Evolutionary conservation across 2,329 filamentous ascomycete genomes (phyloP), one percentile per base, ranked within the genome.

Genomic region (Neopestalotiopsis sp.): DNA sequence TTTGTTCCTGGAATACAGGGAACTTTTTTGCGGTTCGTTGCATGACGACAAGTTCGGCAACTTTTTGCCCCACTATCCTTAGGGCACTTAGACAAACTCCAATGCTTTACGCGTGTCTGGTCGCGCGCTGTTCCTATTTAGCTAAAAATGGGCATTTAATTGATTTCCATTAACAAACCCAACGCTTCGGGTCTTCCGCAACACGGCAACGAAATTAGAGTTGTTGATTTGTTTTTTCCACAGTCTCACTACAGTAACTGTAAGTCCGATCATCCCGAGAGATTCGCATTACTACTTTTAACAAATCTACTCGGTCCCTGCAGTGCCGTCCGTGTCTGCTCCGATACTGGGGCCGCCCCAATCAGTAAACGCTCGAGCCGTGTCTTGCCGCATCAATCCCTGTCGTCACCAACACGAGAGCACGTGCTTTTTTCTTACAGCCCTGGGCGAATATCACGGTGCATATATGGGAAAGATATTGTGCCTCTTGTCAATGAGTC

Each of bases 361-460:
- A 28, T 28, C 24, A 28, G 24, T 28, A n/a, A 24, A n/a, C n/a
- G 45, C 45, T 52, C 45, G 45, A 52, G 45, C 45, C 45, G 45
- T 17, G 45, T 52, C 45, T 52, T 52, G 45, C 45, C 59, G 32
- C 59, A 4, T 3, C 30, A 62, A 30, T 34, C 59, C 59, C 59
- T 62, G 59, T 62, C 34, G n/a, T 42, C 32, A 40, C 34, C 59
- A 38, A 62, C 59, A 62, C 59, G 59, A 62, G 34, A 62, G 59
- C 59, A 62, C 59, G 59, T 62, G 59, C 45, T 14, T 20, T 14
- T 20, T 62, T 14, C 10, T 38, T n/a, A 34, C 30, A 34, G 59
- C 34, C 59, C 32, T 28, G 17, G 17, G 4, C 57, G 32, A 62
- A 62, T 12, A 34, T 34, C 59, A 38, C 30, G n/a, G 34, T 20